Conservation (phyloP, 2,329 filamentous ascomycete genomes). For the Colletotrichum limetticola region DNA sequence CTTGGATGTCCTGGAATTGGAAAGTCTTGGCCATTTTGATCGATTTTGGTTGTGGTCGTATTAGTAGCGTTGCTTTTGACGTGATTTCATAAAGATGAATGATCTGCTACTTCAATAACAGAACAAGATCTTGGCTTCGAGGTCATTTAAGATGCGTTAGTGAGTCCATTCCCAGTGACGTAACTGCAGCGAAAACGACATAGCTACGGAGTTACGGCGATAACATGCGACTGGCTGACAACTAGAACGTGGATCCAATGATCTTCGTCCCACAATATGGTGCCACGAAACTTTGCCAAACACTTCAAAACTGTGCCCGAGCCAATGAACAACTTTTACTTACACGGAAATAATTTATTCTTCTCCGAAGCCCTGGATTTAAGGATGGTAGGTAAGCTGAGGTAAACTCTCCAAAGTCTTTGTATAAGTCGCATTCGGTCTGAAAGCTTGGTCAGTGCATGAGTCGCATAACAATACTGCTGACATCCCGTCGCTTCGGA, state of each 20-base stretch:
- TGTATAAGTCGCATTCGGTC: not conserved
- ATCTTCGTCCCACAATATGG: not conserved
- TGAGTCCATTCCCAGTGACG: not conserved
- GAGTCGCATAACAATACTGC: not conserved
- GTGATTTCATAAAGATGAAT: not conserved
- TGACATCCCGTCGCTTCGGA: too few relatives aligned
- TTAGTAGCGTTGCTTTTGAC: not conserved
- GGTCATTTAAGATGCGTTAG: not conserved
- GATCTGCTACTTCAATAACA: not conserved
- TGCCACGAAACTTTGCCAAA: not conserved
- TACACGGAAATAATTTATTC: not conserved
- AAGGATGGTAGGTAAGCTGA: not conserved
- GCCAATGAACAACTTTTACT: not conserved
- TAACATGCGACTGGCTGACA: not conserved
- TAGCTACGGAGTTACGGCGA: not conserved
- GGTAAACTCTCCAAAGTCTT: not conserved
- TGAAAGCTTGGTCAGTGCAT: not conserved
- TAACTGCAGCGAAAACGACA: not conserved
- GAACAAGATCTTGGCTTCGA: not conserved
- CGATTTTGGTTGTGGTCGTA: not conserved
- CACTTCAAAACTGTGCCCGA: not conserved
- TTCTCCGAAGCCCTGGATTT: not conserved
- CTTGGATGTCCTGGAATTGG: constrained; percentile 49
- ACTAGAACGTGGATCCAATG: not conserved
- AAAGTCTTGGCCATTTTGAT: constrained; percentile 51